Evolutionary conservation across 2,329 filamentous ascomycete genomes (phyloP).

Genomic region (Alternaria consortialis): DNA sequence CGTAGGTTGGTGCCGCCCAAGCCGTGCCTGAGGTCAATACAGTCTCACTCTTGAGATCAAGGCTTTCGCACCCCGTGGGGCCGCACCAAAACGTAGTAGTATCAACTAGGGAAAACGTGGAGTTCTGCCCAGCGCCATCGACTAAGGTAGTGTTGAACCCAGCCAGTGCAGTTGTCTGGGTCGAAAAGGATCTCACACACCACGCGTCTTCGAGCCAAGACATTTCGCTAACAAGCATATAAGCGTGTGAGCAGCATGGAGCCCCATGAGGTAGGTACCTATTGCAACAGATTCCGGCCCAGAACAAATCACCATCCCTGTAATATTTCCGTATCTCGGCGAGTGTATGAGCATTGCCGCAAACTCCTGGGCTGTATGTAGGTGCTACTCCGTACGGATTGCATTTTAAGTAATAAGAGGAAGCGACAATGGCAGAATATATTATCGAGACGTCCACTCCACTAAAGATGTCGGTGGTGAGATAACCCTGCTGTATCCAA

Average conservation of each 20-base stretch:
- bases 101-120: background rate
- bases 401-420: background rate
- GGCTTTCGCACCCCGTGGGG: background rate
- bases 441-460: background rate
- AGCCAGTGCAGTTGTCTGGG: background rate
- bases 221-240: background rate
- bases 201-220: background rate
- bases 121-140: background rate
- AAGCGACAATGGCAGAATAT: background rate
- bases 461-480: background rate
- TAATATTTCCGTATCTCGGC: background rate
- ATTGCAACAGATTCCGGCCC: background rate
- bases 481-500: background rate
- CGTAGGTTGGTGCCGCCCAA: background rate
- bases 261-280: background rate
- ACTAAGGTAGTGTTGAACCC: background rate
- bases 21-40: background rate
- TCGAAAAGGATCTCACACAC: background rate
- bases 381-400: background rate
- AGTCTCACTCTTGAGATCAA: background rate
- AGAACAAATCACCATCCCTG: too few relatives aligned
- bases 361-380: background rate
- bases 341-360: background rate
- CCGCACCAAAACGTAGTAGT: background rate
- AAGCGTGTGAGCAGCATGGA: background rate